Percentiles rank a stretch among this genome's conserved stretches.
Conservation (phyloP, 176 grass and related monocot genomes). For the Raddia distichophylla region DNA sequence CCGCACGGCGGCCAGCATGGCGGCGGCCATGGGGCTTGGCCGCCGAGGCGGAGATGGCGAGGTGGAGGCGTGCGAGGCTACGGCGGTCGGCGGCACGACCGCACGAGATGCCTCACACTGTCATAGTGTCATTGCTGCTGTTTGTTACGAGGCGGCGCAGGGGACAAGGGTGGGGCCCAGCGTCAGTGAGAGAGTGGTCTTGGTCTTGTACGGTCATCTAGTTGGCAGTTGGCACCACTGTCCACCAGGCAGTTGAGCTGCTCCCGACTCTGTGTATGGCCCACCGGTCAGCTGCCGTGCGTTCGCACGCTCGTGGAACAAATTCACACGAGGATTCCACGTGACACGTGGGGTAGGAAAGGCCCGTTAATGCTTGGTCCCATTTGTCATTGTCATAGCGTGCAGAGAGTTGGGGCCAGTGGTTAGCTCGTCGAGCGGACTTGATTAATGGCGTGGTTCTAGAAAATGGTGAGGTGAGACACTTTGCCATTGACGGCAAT, state of each 20-base stretch:
- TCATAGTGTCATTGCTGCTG: slow-evolving; percentile 14
- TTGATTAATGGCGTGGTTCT: too few relatives aligned
- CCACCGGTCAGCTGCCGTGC: neutral
- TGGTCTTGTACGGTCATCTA: neutral
- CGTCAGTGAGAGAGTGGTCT: neutral
- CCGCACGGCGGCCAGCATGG: slow-evolving; percentile 50
- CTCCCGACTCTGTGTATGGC: neutral
- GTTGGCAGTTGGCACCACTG: slow-evolving; percentile 20
- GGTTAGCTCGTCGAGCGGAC: neutral
- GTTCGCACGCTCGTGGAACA: neutral
- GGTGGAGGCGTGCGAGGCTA: slow-evolving; percentile 20
- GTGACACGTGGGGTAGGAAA: neutral
- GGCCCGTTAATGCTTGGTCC: neutral
- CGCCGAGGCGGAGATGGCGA: slow-evolving; percentile 9
- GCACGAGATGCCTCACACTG: neutral
- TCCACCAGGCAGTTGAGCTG: slow-evolving; percentile 21
- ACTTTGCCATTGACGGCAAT: too few relatives aligned
- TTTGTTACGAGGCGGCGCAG: neutral
- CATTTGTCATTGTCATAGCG: neutral
- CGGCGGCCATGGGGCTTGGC: slow-evolving; percentile 8
- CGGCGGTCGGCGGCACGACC: neutral
- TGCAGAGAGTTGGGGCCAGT: neutral
- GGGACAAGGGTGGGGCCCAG: neutral
- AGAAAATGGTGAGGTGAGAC: too few relatives aligned
- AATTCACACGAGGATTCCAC: neutral